Conservation (phyloP, 441 rosid species). For the Kokia cookei region DNA sequence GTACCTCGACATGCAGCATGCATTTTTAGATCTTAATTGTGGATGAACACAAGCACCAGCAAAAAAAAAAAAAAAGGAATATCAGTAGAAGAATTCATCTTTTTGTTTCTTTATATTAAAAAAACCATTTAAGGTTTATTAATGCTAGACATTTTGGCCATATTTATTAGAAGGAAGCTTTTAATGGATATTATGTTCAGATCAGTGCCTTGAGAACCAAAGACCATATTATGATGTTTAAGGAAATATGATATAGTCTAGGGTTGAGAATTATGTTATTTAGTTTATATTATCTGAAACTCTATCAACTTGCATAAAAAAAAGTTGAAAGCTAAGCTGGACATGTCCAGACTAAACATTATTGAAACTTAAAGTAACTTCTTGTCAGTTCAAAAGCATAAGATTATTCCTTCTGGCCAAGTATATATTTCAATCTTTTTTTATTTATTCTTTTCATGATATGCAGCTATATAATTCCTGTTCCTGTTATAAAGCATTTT, state of each 20-base stretch:
- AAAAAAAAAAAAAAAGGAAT: neutral
- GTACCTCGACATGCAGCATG: neutral
- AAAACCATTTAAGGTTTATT: neutral
- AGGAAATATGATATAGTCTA: neutral
- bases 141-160: neutral
- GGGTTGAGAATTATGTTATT: neutral
- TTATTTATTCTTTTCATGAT: neutral
- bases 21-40: neutral
- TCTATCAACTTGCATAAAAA: neutral
- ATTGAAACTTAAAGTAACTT: neutral
- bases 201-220: neutral
- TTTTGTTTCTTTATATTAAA: neutral
- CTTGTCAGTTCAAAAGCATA: neutral
- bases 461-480: constrained; percentile 81
- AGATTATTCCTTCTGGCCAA: neutral
- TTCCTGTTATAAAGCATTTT: constrained; percentile 76
- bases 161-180: neutral
- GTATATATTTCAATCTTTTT: constrained; percentile 1
- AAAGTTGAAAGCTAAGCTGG: neutral
- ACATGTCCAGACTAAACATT: neutral
- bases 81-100: neutral
- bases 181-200: neutral
- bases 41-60: neutral
- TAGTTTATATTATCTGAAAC: neutral
- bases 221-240: neutral